These are phyloP conservation scores for Boletus vinaceobasis DNA, from an alignment of 768 basidiomycete genomes.

Conservation along the genomic window DNA sequence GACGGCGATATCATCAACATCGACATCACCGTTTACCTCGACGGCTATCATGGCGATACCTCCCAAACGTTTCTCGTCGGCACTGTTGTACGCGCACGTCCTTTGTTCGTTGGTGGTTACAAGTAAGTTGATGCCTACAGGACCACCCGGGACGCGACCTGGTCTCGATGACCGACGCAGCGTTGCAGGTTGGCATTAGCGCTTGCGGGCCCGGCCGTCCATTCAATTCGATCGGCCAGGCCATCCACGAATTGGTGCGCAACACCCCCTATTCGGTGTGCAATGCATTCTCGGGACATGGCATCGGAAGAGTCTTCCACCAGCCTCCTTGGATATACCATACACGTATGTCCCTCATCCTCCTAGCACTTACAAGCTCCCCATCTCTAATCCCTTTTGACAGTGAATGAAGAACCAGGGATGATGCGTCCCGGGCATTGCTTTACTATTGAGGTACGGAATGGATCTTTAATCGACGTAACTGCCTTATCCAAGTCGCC, in stretches of 20 bases:
- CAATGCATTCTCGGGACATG: constrained; percentile 77
- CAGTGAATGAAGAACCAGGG: constrained; percentile 82
- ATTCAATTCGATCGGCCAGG: constrained; percentile 67
- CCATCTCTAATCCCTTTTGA: background rate
- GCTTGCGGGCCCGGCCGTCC: constrained; percentile 71
- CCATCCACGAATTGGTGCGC: constrained; percentile 55
- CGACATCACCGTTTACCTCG: constrained; percentile 80
- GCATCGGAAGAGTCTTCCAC: constrained; percentile 82
- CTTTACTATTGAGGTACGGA: constrained; percentile 83
- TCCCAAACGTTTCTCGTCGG: constrained; percentile 83
- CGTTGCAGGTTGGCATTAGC: constrained; percentile 65
- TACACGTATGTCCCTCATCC: constrained; percentile 44
- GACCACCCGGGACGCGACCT: constrained; percentile 69
- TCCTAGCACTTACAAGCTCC: background rate
- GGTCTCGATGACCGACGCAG: constrained; percentile 56
- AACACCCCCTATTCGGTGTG: constrained; percentile 54
- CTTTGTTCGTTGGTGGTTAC: background rate
- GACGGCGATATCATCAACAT: constrained; percentile 86
- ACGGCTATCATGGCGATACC: constrained; percentile 89
- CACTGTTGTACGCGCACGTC: constrained; percentile 51
- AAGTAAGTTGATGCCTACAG: constrained; percentile 33
- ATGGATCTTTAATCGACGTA: background rate
- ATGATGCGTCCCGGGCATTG: constrained; percentile 82
- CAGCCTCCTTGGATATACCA: constrained; percentile 81
- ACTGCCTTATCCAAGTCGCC: background rate